These are phyloP conservation scores for Gossypium arboreum DNA, from an alignment of 345 rosid genomes.

Conservation along the genomic window DNA sequence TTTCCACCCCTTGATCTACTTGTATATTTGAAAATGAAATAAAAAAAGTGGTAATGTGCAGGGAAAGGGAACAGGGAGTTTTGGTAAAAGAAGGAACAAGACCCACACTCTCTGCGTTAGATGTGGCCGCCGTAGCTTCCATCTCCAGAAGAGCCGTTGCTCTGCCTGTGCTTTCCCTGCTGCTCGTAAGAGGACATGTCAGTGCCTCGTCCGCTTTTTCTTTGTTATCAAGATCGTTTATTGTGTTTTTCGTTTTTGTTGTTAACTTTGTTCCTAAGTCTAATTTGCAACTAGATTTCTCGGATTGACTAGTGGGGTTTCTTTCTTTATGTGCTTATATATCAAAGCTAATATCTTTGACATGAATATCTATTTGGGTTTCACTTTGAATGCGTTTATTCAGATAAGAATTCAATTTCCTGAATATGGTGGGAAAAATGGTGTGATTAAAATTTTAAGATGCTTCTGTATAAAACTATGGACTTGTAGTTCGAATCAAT, in stretches of 20 bases:
- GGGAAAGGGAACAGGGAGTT: slow-evolving; percentile 99
- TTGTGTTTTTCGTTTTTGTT: neutral
- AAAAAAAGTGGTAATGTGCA: slow-evolving; percentile 26
- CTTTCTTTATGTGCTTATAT: neutral
- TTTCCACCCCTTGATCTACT: neutral
- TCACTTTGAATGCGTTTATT: neutral
- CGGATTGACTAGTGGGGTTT: neutral
- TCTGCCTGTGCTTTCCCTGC: slow-evolving; percentile 90
- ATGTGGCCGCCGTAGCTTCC: slow-evolving; percentile 98
- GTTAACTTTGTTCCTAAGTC: neutral
- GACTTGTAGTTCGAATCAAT: neutral
- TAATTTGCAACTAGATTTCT: neutral
- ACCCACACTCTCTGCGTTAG: slow-evolving; percentile 95
- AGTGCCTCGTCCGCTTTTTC: slow-evolving; percentile 1
- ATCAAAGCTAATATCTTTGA: slow-evolving; percentile 1
- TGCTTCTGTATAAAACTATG: neutral
- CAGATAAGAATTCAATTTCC: neutral
- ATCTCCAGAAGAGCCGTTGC: slow-evolving; percentile 98
- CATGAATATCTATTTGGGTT: neutral
- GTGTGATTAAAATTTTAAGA: neutral
- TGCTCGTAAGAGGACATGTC: slow-evolving; percentile 97
- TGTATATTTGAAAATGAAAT: neutral
- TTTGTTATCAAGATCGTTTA: neutral
- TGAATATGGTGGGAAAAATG: neutral
- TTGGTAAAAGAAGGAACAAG: slow-evolving; percentile 99